Percentiles rank a stretch among this genome's conserved stretches.
phyloP scores from a whole-genome alignment of 176 grass and related monocot genomes.

The Cenchrus purpureus region DNA sequence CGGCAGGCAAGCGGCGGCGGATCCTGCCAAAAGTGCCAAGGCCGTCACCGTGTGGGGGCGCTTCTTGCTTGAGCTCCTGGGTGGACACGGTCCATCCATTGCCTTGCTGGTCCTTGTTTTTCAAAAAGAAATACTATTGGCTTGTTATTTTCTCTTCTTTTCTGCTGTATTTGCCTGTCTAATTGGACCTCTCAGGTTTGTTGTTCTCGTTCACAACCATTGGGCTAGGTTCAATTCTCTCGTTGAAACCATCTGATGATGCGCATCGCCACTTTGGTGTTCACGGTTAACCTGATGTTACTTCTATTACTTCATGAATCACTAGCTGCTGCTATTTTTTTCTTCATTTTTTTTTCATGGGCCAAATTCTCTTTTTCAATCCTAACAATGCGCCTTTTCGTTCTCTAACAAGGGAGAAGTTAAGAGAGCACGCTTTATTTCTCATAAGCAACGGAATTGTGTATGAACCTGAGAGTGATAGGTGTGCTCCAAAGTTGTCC shows the following conservation, averaged over 20 bases:
- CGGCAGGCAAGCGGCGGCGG: neutral
- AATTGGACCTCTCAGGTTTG: neutral
- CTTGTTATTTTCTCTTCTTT: neutral
- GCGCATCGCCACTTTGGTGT: neutral
- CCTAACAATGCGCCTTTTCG: neutral
- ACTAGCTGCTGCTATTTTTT: neutral
- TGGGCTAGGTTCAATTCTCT: neutral
- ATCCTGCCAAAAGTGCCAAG: constrained; percentile 8
- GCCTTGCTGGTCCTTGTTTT: too few species aligned
- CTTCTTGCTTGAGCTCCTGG: neutral
- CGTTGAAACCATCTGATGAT: neutral
- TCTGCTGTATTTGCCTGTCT: neutral
- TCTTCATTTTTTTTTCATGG: neutral
- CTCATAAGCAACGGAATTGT: too few species aligned
- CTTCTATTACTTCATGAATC: neutral
- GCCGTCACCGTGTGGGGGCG: neutral
- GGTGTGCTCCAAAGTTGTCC: neutral
- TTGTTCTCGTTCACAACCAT: neutral
- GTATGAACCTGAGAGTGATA: neutral
- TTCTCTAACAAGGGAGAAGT: too few species aligned
- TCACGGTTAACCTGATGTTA: neutral
- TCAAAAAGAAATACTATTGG: neutral
- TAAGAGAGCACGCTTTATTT: neutral
- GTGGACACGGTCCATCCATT: constrained; percentile 25
- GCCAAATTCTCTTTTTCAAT: neutral